Evolutionary conservation across 2,329 filamentous ascomycete genomes (phyloP), one percentile per base, ranked within the genome.

Genomic region (Trichoderma simmonsii): DNA sequence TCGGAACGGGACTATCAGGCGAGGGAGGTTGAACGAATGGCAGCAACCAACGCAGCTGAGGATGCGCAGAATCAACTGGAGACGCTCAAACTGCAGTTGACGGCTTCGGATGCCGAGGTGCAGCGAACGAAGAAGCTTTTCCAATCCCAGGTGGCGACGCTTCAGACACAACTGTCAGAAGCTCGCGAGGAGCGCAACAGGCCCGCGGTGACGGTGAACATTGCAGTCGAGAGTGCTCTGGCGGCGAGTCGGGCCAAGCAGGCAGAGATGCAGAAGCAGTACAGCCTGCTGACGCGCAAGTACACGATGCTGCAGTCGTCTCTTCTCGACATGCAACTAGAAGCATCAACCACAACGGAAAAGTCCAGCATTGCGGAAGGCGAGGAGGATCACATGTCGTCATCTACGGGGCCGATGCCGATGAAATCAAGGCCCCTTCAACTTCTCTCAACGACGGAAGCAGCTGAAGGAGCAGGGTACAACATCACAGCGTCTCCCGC

Each of bases 1-100:
- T 86, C 87, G 24, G 85, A 93, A 73, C 86, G 89, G 3, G 87
- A 90, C 61, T 87, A 88, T 70, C 90, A 93, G 77, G 88, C 89
- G 56, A 86, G 86, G 59, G 90, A 93, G 75, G 82, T 87, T 39
- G 88, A 90, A 72, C 85, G 89, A 54, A 85, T 90, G 69, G 81
- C 82, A 24, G 86, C 88, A 1, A 85, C 88, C 61, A 85, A 87
- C n/a, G 85, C 87, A 32, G 87, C 89, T 1, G 86, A 88, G 18
- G 83, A 87, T 34, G 85, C 91, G 14, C 85, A 89, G 48, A 87
- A 85, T 70, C 86, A 88, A 65, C 85, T 90, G 7, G 86, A 91
- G 74, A 83, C 86, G 69, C 82, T 92, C 26, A 85, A 85, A 61
- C 83, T 90, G 82, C 86, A 89, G 74, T 81, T 94, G 73, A 81